phyloP scores from a whole-genome alignment of 2,329 filamentous ascomycete species.

The Metarhizium anisopliae region DNA sequence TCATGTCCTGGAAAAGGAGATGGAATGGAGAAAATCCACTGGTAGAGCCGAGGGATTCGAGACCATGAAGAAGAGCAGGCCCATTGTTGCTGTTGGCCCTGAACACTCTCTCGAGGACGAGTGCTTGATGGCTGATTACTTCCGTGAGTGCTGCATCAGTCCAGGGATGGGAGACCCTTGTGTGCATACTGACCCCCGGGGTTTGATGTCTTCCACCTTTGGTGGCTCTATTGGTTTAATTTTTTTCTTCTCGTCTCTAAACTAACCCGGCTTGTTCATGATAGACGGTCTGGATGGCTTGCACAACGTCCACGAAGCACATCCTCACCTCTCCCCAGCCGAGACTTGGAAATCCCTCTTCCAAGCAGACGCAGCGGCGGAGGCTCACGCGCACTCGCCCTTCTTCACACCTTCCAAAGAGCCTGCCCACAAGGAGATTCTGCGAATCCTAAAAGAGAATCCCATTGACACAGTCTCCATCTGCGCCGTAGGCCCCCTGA shows the following conservation, averaged over 20 bases:
- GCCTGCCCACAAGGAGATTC: constrained; percentile 75
- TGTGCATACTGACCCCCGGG: no score
- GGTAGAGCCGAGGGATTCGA: constrained; percentile 64
- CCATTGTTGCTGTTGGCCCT: constrained; percentile 78
- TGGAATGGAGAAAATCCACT: constrained; percentile 67
- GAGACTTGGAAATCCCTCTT: constrained; percentile 69
- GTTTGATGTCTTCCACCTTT: no score
- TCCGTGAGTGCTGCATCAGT: constrained; percentile 50
- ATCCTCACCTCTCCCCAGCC: constrained; percentile 65
- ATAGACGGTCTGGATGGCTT: constrained; percentile 68
- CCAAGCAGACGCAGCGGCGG: constrained; percentile 22
- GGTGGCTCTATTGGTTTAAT: not conserved
- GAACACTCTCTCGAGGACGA: constrained; percentile 80
- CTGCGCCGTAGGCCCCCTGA: constrained; percentile 80
- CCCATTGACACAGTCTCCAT: constrained; percentile 81
- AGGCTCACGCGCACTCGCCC: constrained; percentile 37
- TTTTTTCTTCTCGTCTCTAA: not conserved
- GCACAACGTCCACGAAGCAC: constrained; percentile 64
- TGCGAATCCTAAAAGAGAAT: constrained; percentile 75
- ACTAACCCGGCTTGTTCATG: not conserved
- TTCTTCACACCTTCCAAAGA: constrained; percentile 69
- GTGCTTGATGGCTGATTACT: constrained; percentile 72
- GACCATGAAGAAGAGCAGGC: constrained; percentile 62
- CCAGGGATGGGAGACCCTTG: not conserved
- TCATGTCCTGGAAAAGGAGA: constrained; percentile 83